Base-by-base conservation (phyloP, 306 rosid genomes). In the Carpinus viminea region DNA sequence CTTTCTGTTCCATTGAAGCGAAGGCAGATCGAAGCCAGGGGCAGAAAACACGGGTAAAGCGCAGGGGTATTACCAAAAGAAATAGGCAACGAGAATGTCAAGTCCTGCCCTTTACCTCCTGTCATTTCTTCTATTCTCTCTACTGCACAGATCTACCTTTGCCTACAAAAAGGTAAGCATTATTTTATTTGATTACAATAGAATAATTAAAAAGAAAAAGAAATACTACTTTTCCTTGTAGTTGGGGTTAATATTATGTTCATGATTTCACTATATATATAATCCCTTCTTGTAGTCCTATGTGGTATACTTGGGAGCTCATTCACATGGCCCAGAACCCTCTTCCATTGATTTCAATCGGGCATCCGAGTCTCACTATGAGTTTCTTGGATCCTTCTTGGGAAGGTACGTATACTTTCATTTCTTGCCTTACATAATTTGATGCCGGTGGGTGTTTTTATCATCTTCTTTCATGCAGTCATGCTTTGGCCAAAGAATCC, bases 291-390 rank as follows among this genome's bases (percentile, higher is more conserved):
- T 68, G 10, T 62, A 94, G 98, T 88, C 98, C 13, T 94, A 94
- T 86, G 90, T 92, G 2, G 97, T 94, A 47, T 94, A 94, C 82
- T 55, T 94, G 76, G 98, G 98, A 86, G 80, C 90, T 13, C 98
- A 94, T 68, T 86, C 96, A 26, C 93, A 87, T 66, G 83, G 80
- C 76, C 83, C 87, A 68, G 78, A 86, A 74, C 69, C 81, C 24
- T 81, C 88, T 31, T 76, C 86, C 12, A 46, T 81, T 83, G 88
- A 91, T 55, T 84, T 76, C 18, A 68, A 86, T 36, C 86, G 21
- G 7, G 90, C 88, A n/a, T 86, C 85, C 7, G 48, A 91, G 18
- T 83, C 91, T 52, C 98, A 94, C 87, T 70, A 74, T 52, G 85
- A 92, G 79, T 89, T 94, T 89, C 93, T 94, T 8, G 88, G 82